phyloP scores from a whole-genome alignment of 2,329 filamentous ascomycete species.

The Malbranchea cinnamomea region DNA sequence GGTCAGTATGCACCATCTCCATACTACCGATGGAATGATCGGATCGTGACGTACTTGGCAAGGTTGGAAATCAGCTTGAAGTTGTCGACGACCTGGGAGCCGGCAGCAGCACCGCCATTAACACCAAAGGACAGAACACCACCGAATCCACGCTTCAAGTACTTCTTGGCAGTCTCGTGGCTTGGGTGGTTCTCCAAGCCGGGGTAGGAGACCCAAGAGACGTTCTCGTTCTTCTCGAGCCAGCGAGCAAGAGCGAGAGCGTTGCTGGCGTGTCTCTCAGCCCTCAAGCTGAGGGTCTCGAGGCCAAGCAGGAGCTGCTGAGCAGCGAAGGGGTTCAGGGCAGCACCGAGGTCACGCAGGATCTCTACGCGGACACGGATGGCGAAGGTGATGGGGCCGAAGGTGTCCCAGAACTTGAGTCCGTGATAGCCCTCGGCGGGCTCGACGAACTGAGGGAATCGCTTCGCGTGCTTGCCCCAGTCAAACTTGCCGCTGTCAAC shows the following conservation, averaged over 20 bases:
- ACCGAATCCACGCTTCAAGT: constrained; percentile 69
- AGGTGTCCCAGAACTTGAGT: constrained; percentile 86
- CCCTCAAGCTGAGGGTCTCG: constrained; percentile 77
- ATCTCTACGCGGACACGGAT: constrained; percentile 81
- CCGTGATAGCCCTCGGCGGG: constrained; percentile 83
- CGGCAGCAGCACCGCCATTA: constrained; percentile 71
- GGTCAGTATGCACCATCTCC: no score
- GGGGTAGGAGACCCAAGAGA: constrained; percentile 88
- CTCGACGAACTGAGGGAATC: constrained; percentile 88
- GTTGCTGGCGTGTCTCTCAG: constrained; percentile 76
- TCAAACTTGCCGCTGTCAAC: constrained; percentile 85
- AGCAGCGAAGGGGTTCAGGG: constrained; percentile 78
- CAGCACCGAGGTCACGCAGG: constrained; percentile 68
- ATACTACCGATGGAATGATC: no score
- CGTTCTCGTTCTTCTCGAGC: constrained; percentile 68
- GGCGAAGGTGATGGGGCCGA: constrained; percentile 67
- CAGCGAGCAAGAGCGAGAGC: constrained; percentile 65
- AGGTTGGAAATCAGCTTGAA: constrained; percentile 94
- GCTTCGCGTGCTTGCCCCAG: constrained; percentile 69
- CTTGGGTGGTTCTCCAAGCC: constrained; percentile 70
- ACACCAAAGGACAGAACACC: constrained; percentile 89
- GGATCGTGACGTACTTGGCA: constrained; percentile 58
- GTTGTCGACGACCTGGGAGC: constrained; percentile 76
- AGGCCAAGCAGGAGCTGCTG: constrained; percentile 81
- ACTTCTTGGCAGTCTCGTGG: constrained; percentile 71